Base-by-base conservation (phyloP, 225 moss, liverwort and hornwort species). In the Straminergon stramineum region DNA sequence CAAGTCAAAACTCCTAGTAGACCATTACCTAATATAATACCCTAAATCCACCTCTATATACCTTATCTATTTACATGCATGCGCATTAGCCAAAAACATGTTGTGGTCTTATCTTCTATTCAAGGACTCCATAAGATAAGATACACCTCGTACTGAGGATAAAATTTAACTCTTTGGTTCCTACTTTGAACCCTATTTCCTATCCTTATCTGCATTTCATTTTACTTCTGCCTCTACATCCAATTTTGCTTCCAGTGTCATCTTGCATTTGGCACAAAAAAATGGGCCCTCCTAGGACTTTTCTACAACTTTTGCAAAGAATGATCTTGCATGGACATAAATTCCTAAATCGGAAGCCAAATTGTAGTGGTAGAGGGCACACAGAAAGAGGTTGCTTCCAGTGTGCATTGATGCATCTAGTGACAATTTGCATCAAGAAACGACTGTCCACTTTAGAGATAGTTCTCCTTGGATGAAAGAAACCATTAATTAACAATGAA, bases 301-400 rank as follows among this genome's bases (percentile, higher is more conserved):
- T 9, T 83, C 83, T 34, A 52, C 60, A 35, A 68, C 85, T 87
- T 90, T 77, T n/a, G 94, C 89, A 73, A 94, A 94, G 84, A 94
- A 92, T 7, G 92, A 91, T 52, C 92, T 92, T 63, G 92, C 94
- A 6, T 94, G 92, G 28, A 94, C 94, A 52, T 92, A 94, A 58
- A 94, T 90, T 63, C 91, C 91, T 10, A 79, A 61, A 34, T 87
- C 83, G 57, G 88, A 61, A 13, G 89, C 88, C 81, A 94, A 82
- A 74, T 81, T 89, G 86, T 91, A 81, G 74, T 90, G 91, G 80
- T 95, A 96, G 65, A 92, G 75, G 52, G 96, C 95, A 71, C 95
- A 96, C 13, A 92, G 84, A 69, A 95, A 90, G 30, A 92, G 81
- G 51, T 88, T 90, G 77, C 88, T 91, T 55, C 88, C 87, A 19